Evolutionary conservation across 2,329 filamentous ascomycete genomes (phyloP), one percentile per base, ranked within the genome.

Genomic region (Tolypocladium capitatum): DNA sequence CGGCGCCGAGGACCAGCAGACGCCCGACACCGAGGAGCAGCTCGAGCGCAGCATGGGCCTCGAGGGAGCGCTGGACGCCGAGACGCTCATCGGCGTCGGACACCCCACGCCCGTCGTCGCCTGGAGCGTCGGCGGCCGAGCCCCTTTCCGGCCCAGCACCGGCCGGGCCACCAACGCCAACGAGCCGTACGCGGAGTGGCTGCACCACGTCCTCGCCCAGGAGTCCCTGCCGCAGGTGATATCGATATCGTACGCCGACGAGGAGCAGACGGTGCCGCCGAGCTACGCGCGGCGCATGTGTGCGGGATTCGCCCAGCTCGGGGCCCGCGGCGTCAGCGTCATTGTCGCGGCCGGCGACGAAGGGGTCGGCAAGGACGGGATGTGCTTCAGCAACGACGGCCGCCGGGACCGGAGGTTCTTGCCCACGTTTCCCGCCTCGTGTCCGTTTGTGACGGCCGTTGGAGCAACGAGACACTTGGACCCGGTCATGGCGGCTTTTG

Each of bases 101-200:
- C 33, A 46, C 20, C 49, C 49, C 2, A 51, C 46, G 35, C 49
- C 47, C 10, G 28, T 49, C 2, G 35, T 21, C 27, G 28, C 46
- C 31, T 51, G 46, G 46, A 28, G 6, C 27, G 27, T 51, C 16
- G 49, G 46, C 36, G 46, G 49, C 3, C 24, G n/a, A 24, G 34
- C 46, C 1, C 49, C 49, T 2, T 51, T 51, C 40, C 30, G 27
- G 1, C 43, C 36, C 14, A 46, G 46, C 30, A 30, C 51, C 21
- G 45, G 55, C 41, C 49, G 53, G 14, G 58, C 57, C 9, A 53
- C 66, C 53, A 73, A 80, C n/a, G 31, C 44, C 31, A 83, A 84
- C 60, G 81, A 84, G 65, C 81, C 81, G 0, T 86, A 83, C 60
- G 68, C 84, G 1, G 74, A 75, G n/a, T 83, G 79, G 62, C 69